Conservation (phyloP, 2,329 filamentous ascomycete species). For the Parafenestella ontariensis region DNA sequence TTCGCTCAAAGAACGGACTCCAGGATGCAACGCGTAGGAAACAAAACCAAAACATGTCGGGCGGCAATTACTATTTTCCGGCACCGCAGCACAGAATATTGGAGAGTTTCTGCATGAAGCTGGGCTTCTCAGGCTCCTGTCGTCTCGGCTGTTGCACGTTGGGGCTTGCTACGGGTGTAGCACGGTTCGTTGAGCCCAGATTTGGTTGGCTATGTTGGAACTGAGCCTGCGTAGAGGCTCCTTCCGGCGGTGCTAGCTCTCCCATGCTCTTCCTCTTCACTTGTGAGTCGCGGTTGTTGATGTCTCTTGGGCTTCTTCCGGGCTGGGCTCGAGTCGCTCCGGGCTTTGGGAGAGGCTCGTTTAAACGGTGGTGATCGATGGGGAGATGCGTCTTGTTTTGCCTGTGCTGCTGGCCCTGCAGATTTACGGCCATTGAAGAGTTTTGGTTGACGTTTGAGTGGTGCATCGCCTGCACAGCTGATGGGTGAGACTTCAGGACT, state of each 20-base stretch:
- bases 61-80: conserved; percentile 36
- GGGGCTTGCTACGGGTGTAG: conserved; percentile 53
- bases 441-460: conserved; percentile 80
- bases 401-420: conserved; percentile 76
- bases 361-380: conserved; percentile 52
- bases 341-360: conserved; percentile 63
- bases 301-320: conserved; percentile 47
- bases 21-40: conserved; percentile 42
- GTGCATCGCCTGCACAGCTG: conserved; percentile 74
- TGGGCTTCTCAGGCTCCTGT: conserved; percentile 70
- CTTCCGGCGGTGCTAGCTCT: conserved; percentile 83
- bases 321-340: conserved; percentile 64
- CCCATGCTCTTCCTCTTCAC: conserved; percentile 75
- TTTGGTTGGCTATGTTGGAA: conserved; percentile 96
- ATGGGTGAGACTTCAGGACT: conserved; percentile 72
- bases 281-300: conserved; percentile 30
- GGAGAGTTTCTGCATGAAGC: conserved; percentile 89
- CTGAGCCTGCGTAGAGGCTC: conserved; percentile 85
- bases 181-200: conserved; percentile 68
- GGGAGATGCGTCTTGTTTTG: conserved; percentile 60
- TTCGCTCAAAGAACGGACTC: conserved; percentile 46
- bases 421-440: conserved; percentile 79
- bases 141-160: conserved; percentile 61
- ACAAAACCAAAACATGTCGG: conserved; percentile 21
- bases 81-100: conserved; percentile 84